Evolutionary conservation across 768 basidiomycete genomes (phyloP).

Genomic region (Pleurotus djamor): DNA sequence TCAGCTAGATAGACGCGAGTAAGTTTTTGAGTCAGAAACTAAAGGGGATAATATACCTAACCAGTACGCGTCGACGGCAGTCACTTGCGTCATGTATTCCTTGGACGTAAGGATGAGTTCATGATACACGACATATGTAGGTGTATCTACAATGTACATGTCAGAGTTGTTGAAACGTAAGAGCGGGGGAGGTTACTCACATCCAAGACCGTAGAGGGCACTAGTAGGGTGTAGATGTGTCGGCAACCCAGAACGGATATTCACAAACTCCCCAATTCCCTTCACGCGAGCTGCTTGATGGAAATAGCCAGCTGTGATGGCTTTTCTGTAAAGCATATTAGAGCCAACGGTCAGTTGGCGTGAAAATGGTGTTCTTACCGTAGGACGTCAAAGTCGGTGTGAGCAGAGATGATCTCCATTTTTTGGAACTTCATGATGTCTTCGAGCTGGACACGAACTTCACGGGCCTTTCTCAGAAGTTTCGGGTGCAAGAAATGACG

Average conservation of each 20-base stretch:
- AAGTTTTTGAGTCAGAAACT: neutral
- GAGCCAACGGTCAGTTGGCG: neutral
- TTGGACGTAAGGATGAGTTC: slow-evolving; percentile 95
- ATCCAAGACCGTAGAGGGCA: slow-evolving; percentile 94
- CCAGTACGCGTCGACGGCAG: slow-evolving; percentile 97
- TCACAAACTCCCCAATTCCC: slow-evolving; percentile 98
- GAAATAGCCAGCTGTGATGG: slow-evolving; percentile 97
- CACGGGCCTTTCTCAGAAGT: slow-evolving; percentile 89
- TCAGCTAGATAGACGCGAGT: slow-evolving; percentile 56
- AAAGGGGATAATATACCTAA: slow-evolving; percentile 65
- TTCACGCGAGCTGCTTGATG: slow-evolving; percentile 98
- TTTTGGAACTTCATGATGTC: slow-evolving; percentile 99
- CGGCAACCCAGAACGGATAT: slow-evolving; percentile 91
- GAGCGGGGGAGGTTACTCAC: slow-evolving; percentile 41
- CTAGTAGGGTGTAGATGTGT: slow-evolving; percentile 97
- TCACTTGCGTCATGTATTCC: slow-evolving; percentile 99
- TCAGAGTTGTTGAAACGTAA: too few relatives aligned
- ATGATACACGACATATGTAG: slow-evolving; percentile 96
- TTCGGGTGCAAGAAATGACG: slow-evolving; percentile 98
- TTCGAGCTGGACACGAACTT: slow-evolving; percentile 93
- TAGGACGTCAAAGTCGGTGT: slow-evolving; percentile 93
- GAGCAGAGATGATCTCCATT: slow-evolving; percentile 88
- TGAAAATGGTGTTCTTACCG: slow-evolving; percentile 33
- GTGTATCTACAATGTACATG: slow-evolving; percentile 66
- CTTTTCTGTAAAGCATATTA: slow-evolving; percentile 61